Evolutionary conservation across 345 rosid species (phyloP), one percentile per base, ranked within the genome.

Genomic region (Camelina laxa): DNA sequence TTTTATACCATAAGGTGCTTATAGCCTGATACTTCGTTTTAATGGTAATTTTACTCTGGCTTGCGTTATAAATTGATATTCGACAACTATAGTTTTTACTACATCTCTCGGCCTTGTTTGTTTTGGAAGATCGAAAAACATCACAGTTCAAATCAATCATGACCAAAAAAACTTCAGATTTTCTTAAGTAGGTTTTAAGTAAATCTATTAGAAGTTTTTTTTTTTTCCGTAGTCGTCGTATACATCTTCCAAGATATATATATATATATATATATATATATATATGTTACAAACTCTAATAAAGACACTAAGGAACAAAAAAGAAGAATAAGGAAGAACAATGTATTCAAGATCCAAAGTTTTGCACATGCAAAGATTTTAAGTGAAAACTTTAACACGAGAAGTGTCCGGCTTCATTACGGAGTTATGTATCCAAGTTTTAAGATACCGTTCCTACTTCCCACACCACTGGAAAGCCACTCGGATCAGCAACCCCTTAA

Each of bases 361-460:
- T 20, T 1, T 41, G 63, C 79, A 69, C 74, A 75, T 60, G 74
- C 54, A 75, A 38, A 66, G 42, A 67, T 58, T 38, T 58, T 19
- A 66, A 17, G 51, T 47, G 44, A 45, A 60, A 59, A 27, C 62
- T 59, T 38, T 0, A 75, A 58, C 53, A 2, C 9, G 12, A 47
- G 16, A 14, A 48, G 67, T 17, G 27, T 67, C 55, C 73, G 73
- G 68, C 50, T 59, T 59, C 45, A 58, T 9, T 59, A 75, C 79
- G 79, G 67, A 67, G 79, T 75, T 67, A 50, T 49, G 73, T 67
- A 75, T 17, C 79, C 73, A 67, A 75, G 79, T 66, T 49, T 49
- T 59, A n/a, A 67, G 73, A 67, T 36, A 48, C 14, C 60, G 15
- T 75, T 51, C 47, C 45, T 15, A 41, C 12, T 59, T 67, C 68